Evolutionary conservation across 805 yeast genomes (phyloP).

Genomic region (Pichia pseudocactophila): DNA sequence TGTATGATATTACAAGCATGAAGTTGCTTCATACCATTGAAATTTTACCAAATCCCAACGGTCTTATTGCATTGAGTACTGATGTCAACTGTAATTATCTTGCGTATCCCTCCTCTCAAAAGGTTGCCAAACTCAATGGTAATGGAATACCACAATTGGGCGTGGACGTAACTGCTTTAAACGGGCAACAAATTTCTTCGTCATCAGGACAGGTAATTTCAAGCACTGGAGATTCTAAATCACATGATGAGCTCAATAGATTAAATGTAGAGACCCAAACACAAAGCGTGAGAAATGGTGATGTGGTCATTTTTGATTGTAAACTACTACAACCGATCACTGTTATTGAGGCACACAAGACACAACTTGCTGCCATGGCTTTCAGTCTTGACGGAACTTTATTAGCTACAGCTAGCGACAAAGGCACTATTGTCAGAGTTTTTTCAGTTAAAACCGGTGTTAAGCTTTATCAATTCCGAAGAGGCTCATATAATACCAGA

Average conservation of each 20-base stretch:
- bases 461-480: conserved; percentile 66
- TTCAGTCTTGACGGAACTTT: conserved; percentile 71
- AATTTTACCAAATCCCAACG: conserved; percentile 47
- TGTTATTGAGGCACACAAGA: conserved; percentile 83
- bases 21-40: conserved; percentile 69
- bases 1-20: conserved; percentile 88
- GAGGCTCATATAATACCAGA: conserved; percentile 85
- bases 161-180: conserved; percentile 5
- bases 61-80: conserved; percentile 56
- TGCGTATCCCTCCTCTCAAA: conserved; percentile 75
- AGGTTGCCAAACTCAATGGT: conserved; percentile 25
- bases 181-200: conserved; percentile 12
- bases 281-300: conserved; percentile 42
- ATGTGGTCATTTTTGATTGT: conserved; percentile 76
- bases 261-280: background rate
- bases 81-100: conserved; percentile 42
- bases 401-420: conserved; percentile 85
- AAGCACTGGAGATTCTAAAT: conserved; percentile 2
- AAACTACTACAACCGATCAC: conserved; percentile 68
- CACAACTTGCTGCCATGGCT: conserved; percentile 63
- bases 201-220: background rate
- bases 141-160: conserved; percentile 4
- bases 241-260: conserved; percentile 2
- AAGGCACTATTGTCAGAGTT: conserved; percentile 84
- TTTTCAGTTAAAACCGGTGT: conserved; percentile 68